Base-by-base conservation (phyloP, 805 yeast species). In the Nakazawaea holstii region DNA sequence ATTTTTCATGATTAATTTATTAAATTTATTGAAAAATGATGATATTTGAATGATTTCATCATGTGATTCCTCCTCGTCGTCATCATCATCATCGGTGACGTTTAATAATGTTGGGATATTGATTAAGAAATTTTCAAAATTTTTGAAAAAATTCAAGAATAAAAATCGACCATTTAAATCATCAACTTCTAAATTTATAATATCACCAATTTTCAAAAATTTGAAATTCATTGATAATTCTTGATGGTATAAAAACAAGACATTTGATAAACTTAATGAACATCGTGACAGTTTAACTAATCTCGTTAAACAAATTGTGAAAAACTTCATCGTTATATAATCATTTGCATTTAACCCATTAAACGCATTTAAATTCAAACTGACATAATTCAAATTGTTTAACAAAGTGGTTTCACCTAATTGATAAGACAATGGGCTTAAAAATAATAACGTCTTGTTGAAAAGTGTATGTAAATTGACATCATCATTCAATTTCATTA, bases 131-230 rank as follows among this genome's bases (percentile, higher is more conserved):
- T 26, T 28, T 26, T 37, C 39, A 28, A 46, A 37, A 26, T 41
- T 46, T n/a, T 41, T 27, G 38, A 46, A 46, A 33, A 46, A 41
- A 13, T 41, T 17, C 1, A 33, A 7, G 31, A 31, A 41, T 15
- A 37, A 26, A 14, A 15, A 29, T 20, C 49, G n/a, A 5, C 41
- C 46, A 6, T 15, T 8, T 7, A 41, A 35, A 31, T 41, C 46
- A 38, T 46, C 49, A 28, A 46, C 37, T 24, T 46, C 49, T 28
- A 46, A 41, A 29, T 27, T 37, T 13, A 46, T 32, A n/a, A 46
- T 36, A 15, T 38, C 39, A n/a, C 14, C 28, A 1, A 46, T 8
- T 7, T 41, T n/a, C 11, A 46, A 29, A 4, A 27, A 14, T 10
- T 32, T 35, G 4, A 46, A 37, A 37, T 46, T 33, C 6, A 24